phyloP scores from a whole-genome alignment of 345 rosid species.

The Zanthoxylum bungeanum region DNA sequence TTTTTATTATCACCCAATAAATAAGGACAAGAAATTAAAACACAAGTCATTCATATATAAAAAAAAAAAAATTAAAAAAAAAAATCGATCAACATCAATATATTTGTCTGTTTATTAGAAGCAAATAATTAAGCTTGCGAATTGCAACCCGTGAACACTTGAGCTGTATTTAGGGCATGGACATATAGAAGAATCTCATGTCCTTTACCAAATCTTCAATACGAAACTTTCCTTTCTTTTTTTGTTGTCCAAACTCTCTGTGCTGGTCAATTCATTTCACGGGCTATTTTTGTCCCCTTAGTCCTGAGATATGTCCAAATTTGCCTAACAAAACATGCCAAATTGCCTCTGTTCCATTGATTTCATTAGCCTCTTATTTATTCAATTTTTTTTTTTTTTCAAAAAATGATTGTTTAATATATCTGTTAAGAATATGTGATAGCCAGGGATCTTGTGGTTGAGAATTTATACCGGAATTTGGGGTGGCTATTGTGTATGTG shows the following conservation, averaged over 20 bases:
- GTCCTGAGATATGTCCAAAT: constrained; percentile 10
- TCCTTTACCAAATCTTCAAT: not conserved
- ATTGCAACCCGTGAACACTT: constrained; percentile 16
- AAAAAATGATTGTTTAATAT: no score
- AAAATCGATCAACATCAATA: not conserved
- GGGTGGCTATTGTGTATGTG: not conserved
- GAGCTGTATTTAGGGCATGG: not conserved
- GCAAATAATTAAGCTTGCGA: not conserved
- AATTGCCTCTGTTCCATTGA: not conserved
- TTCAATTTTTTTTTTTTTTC: not conserved
- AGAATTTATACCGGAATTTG: not conserved
- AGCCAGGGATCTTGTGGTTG: not conserved
- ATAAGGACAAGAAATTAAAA: no score
- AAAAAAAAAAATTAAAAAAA: not conserved
- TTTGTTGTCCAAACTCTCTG: not conserved
- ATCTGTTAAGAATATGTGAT: not conserved
- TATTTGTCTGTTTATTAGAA: not conserved
- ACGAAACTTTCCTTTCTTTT: not conserved
- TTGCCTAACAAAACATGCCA: not conserved
- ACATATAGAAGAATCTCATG: not conserved
- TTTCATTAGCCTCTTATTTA: not conserved
- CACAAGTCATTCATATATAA: no score
- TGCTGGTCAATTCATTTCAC: constrained; percentile 21
- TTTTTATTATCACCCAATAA: no score
- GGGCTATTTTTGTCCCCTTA: constrained; percentile 11